Evolutionary conservation across 1,139 yeast genomes (phyloP).

Genomic region (Candida anutae): DNA sequence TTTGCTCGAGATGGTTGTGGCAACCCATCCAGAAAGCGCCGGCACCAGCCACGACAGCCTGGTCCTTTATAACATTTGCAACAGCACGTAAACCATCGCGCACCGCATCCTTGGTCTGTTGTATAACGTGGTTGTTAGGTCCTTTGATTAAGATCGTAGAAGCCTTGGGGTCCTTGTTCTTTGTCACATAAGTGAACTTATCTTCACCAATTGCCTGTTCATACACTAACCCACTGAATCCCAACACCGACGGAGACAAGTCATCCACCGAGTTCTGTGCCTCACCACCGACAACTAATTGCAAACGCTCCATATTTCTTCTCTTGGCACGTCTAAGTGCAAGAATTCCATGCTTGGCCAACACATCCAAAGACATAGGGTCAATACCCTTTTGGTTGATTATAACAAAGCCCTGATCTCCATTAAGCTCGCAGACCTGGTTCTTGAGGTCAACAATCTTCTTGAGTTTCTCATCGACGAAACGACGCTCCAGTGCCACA

Average conservation of each 20-base stretch:
- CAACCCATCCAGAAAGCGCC: constrained; percentile 92
- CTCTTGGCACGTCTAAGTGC: constrained; percentile 98
- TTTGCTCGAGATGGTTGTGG: constrained; percentile 53
- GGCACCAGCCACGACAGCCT: constrained; percentile 87
- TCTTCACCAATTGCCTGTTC: constrained; percentile 96
- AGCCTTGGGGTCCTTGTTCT: constrained; percentile 83
- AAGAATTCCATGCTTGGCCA: constrained; percentile 87
- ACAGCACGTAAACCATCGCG: constrained; percentile 96
- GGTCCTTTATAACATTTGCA: constrained; percentile 82
- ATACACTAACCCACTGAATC: constrained; percentile 85
- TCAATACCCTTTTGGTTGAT: constrained; percentile 98
- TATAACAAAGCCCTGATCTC: constrained; percentile 78
- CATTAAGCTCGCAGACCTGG: constrained; percentile 75
- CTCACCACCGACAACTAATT: constrained; percentile 92
- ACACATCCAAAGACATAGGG: constrained; percentile 92
- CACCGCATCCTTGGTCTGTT: constrained; percentile 93
- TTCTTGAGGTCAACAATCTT: constrained; percentile 91
- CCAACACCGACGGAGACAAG: constrained; percentile 74
- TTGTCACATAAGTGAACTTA: constrained; percentile 92
- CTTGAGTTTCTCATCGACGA: constrained; percentile 88
- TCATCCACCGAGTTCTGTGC: constrained; percentile 98
- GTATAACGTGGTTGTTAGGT: constrained; percentile 79
- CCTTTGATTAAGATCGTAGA: constrained; percentile 92
- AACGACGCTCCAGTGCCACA: constrained; percentile 87
- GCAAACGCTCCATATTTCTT: constrained; percentile 98